These are phyloP conservation scores for Wallemia mellicola DNA, from an alignment of 1,284 basidiomycete genomes.

Conservation along the genomic window DNA sequence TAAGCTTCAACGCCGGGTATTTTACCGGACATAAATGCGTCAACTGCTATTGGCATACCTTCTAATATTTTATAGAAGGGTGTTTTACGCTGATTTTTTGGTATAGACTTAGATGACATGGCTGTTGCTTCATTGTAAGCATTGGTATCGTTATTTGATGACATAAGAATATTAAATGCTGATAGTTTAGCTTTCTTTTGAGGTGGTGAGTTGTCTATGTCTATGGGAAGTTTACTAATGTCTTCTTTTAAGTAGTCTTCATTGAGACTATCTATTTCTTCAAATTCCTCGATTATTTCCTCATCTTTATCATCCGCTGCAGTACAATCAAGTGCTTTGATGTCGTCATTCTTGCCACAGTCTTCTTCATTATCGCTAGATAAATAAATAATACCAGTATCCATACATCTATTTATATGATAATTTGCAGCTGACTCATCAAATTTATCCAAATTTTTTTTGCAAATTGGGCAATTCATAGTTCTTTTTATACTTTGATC, in stretches of 20 bases:
- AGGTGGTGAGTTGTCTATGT: not conserved
- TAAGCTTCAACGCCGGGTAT: slow-evolving; percentile 66
- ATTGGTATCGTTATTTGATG: slow-evolving; percentile 40
- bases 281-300: too few relatives aligned
- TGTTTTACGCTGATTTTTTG: slow-evolving; percentile 18
- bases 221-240: too few relatives aligned
- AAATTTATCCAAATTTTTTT: not conserved
- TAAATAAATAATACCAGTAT: too few relatives aligned
- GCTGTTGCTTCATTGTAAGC: slow-evolving; percentile 49
- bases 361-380: not conserved
- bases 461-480: not conserved
- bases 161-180: slow-evolving; percentile 56
- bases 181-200: not conserved
- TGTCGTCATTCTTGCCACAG: not conserved
- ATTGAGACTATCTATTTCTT: too few relatives aligned
- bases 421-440: not conserved
- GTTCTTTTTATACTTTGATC: too few relatives aligned
- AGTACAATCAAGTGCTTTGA: not conserved
- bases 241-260: too few relatives aligned
- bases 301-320: too few relatives aligned
- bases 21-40: slow-evolving; percentile 75
- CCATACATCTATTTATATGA: not conserved
- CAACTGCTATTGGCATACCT: slow-evolving; percentile 89
- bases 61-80: slow-evolving; percentile 83
- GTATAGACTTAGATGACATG: slow-evolving; percentile 17